phyloP scores from a whole-genome alignment of 257 asterid genomes.

The Solanum clarkiae region DNA sequence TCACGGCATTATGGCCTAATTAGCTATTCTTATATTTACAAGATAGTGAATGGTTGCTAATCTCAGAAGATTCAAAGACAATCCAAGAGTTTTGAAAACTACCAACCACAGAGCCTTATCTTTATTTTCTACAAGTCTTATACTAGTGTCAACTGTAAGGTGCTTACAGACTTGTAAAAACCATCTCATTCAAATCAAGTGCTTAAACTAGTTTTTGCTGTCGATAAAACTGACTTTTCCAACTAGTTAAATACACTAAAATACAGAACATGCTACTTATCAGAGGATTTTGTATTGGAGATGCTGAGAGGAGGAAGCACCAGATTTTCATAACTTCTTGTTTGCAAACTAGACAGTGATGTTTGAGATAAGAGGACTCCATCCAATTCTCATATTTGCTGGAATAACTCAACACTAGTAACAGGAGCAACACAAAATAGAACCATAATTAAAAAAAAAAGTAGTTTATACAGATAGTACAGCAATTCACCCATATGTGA shows the following conservation, averaged over 20 bases:
- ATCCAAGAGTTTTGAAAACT: background rate
- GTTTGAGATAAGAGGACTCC: background rate
- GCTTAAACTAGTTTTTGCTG: background rate
- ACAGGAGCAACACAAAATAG: background rate
- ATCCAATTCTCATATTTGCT: background rate
- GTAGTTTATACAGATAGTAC: background rate
- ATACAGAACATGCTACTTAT: background rate
- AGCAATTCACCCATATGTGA: background rate
- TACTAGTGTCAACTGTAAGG: background rate
- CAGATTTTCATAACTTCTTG: background rate
- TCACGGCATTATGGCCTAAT: background rate
- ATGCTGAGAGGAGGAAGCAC: background rate
- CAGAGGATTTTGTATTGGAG: background rate
- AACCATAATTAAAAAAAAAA: background rate
- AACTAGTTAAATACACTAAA: background rate
- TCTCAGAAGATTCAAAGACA: background rate
- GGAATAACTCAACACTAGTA: background rate
- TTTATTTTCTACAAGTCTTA: background rate
- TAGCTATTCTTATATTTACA: background rate
- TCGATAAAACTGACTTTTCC: background rate
- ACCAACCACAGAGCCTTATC: background rate
- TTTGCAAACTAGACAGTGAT: background rate
- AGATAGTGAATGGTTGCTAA: background rate
- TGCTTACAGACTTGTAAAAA: background rate
- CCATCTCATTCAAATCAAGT: background rate